phyloP scores from a whole-genome alignment of 768 basidiomycete genomes.

The Naganishia onofrii region DNA sequence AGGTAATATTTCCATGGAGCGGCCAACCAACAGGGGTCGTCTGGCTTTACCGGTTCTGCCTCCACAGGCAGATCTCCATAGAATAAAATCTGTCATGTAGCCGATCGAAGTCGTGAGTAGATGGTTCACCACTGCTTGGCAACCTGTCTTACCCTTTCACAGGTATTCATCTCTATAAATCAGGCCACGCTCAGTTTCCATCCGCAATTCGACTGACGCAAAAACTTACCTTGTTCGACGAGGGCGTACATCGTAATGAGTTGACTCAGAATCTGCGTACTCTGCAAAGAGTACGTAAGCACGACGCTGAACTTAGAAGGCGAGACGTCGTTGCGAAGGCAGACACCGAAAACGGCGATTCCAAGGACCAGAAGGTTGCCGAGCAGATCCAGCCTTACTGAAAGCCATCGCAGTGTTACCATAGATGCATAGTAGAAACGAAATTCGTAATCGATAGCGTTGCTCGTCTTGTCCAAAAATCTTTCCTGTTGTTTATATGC shows the following conservation, averaged over 20 bases:
- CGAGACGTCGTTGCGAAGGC: constrained; percentile 60
- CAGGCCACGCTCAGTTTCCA: too few relatives aligned
- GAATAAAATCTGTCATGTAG: constrained; percentile 68
- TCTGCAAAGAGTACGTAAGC: constrained; percentile 57
- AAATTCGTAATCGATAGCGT: constrained; percentile 16
- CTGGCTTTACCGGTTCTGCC: constrained; percentile 58
- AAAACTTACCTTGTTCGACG: constrained; percentile 3
- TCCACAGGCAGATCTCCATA: constrained; percentile 73
- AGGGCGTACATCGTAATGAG: constrained; percentile 2
- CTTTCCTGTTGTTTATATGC: constrained; percentile 28
- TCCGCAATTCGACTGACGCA: too few relatives aligned
- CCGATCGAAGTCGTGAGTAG: not conserved
- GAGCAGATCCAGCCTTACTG: constrained; percentile 64
- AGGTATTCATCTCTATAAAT: constrained; percentile 56
- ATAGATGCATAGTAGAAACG: constrained; percentile 16
- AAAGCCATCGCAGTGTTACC: constrained; percentile 57
- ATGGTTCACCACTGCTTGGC: not conserved
- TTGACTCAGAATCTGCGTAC: constrained; percentile 29
- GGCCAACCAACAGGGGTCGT: constrained; percentile 69
- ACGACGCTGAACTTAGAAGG: constrained; percentile 67
- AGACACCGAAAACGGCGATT: constrained; percentile 68
- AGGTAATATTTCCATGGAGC: constrained; percentile 66
- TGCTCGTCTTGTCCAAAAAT: constrained; percentile 32
- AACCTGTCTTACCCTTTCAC: constrained; percentile 63
- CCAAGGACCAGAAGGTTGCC: constrained; percentile 68